phyloP scores from a whole-genome alignment of 1,139 yeast species.

The Zhuliangozyma blackwelliae region DNA sequence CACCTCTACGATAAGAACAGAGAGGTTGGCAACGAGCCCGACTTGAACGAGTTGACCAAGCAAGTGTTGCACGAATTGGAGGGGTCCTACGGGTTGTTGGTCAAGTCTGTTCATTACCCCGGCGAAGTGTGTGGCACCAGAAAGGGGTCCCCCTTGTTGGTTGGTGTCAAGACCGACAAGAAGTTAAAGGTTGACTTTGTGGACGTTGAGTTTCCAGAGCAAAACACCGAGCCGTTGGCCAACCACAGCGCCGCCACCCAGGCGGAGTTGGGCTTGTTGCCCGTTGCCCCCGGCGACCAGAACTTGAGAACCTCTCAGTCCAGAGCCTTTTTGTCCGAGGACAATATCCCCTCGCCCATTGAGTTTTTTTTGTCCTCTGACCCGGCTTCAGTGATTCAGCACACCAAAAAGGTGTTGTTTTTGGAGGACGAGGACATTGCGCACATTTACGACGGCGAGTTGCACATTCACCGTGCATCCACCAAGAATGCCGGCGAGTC shows the following conservation, averaged over 20 bases:
- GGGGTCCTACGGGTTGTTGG: conserved; percentile 95
- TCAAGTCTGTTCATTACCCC: conserved; percentile 89
- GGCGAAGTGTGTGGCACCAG: conserved; percentile 96
- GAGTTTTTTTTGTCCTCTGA: conserved; percentile 97
- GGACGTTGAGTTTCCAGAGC: conserved; percentile 92
- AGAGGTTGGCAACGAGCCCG: conserved; percentile 48
- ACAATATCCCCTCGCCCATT: conserved; percentile 88
- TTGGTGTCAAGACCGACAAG: conserved; percentile 94
- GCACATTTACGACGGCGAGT: conserved; percentile 95
- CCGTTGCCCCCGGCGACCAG: conserved; percentile 43
- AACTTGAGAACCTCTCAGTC: conserved; percentile 84
- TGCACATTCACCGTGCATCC: conserved; percentile 90
- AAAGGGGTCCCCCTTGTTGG: conserved; percentile 95
- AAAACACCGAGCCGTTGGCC: conserved; percentile 18
- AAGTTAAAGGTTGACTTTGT: conserved; percentile 97
- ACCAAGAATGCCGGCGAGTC: conserved; percentile 88
- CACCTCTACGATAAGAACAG: conserved; percentile 81
- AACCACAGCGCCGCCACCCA: conserved; percentile 7
- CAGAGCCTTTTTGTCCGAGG: conserved; percentile 87
- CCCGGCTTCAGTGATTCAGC: conserved; percentile 96
- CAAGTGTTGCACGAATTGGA: conserved; percentile 90
- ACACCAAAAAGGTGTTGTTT: conserved; percentile 93
- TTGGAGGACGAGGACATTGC: conserved; percentile 99
- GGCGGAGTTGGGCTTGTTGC: conserved; percentile 27
- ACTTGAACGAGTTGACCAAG: conserved; percentile 89